These are phyloP conservation scores for Erigeron philadelphicus DNA, from an alignment of 140 eudicot genomes.

Conservation along the genomic window DNA sequence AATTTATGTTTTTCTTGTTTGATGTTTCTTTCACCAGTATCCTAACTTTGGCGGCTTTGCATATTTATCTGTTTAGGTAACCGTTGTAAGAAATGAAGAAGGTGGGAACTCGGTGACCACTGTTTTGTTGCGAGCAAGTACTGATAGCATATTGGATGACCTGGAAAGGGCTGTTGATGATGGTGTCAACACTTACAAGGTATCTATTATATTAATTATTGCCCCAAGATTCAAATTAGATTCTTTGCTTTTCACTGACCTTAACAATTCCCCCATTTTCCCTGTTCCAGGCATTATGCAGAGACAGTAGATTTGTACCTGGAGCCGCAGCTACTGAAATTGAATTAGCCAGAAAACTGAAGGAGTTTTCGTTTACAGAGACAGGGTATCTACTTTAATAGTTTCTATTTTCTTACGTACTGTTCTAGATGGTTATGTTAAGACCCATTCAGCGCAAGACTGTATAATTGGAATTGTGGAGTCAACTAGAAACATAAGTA, in stretches of 20 bases:
- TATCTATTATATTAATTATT: slow-evolving; percentile 4
- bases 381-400: slow-evolving; percentile 51
- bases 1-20: not conserved
- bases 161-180: slow-evolving; percentile 97
- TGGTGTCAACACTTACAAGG: slow-evolving; percentile 95
- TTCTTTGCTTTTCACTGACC: too few relatives aligned
- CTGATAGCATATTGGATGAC: slow-evolving; percentile 94
- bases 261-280: not conserved
- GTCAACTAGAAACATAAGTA: not conserved
- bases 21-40: not conserved
- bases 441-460: not conserved
- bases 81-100: slow-evolving; percentile 89
- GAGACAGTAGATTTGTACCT: slow-evolving; percentile 85
- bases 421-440: not conserved
- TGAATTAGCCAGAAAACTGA: slow-evolving; percentile 76
- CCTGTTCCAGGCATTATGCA: slow-evolving; percentile 74
- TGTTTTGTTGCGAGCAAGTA: slow-evolving; percentile 82
- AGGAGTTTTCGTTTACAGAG: slow-evolving; percentile 76
- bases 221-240: not conserved
- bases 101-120: slow-evolving; percentile 91
- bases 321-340: slow-evolving; percentile 98
- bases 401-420: not conserved
- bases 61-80: slow-evolving; percentile 48
- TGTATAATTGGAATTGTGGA: not conserved
- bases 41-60: not conserved